A percentile compares a stretch with the other conserved stretches of the same genome.
These are phyloP conservation scores for Kwoniella bestiolae DNA, from an alignment of 768 basidiomycete genomes.

Conservation along the genomic window DNA sequence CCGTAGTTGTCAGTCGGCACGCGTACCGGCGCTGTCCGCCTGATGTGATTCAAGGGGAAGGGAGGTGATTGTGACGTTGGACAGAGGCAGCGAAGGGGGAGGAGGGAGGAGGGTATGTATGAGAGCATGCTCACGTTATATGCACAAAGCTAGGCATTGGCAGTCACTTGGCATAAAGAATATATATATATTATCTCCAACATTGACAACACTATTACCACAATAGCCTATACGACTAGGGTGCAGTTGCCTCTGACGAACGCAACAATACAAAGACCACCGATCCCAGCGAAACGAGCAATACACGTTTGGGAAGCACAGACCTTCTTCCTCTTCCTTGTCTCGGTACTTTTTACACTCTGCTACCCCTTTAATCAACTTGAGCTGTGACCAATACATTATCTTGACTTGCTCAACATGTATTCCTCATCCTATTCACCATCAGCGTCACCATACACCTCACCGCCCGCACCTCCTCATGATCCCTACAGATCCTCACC, in stretches of 20 bases:
- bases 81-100: too few relatives aligned
- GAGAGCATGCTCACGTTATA: too few relatives aligned
- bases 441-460: slow-evolving; percentile 17
- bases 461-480: slow-evolving; percentile 16
- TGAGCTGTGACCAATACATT: not conserved
- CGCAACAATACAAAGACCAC: not conserved
- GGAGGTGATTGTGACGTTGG: not conserved
- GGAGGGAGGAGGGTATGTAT: not conserved
- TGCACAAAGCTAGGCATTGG: too few relatives aligned
- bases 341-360: not conserved
- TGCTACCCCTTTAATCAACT: not conserved
- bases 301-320: not conserved
- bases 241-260: too few relatives aligned
- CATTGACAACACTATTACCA: too few relatives aligned
- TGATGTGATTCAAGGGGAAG: not conserved
- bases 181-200: too few relatives aligned
- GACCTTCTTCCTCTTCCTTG: not conserved
- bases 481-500: slow-evolving; percentile 29
- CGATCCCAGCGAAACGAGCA: not conserved
- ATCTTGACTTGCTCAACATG: slow-evolving; percentile 7
- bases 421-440: slow-evolving; percentile 18
- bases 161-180: not conserved
- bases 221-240: too few relatives aligned
- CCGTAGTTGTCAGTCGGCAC: not conserved
- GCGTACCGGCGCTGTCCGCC: not conserved